phyloP scores from a whole-genome alignment of 1,139 yeast genomes.

The Candida labiduridarum region DNA sequence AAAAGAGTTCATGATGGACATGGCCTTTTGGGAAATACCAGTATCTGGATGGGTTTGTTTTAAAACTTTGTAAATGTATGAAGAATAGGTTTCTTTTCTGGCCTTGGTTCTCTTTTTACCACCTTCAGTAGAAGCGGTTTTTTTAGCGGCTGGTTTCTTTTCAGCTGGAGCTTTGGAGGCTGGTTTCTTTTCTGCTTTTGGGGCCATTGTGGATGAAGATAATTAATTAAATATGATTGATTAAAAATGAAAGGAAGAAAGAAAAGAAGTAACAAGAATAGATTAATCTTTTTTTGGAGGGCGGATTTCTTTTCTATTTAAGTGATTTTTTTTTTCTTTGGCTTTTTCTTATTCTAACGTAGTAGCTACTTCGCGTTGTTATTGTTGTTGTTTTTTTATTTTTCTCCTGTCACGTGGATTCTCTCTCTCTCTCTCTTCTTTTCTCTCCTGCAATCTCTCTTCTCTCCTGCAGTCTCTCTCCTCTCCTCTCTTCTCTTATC shows the following conservation, averaged over 20 bases:
- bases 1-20: slow-evolving; percentile 98
- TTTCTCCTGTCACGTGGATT: slow-evolving; percentile 5
- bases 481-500: slow-evolving; percentile 4
- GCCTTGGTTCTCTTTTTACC: slow-evolving; percentile 94
- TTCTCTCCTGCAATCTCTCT: slow-evolving; percentile 1
- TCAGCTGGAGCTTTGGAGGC: slow-evolving; percentile 99
- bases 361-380: no score
- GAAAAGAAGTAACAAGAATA: slow-evolving; percentile 7
- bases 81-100: slow-evolving; percentile 98
- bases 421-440: background rate
- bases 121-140: slow-evolving; percentile 79
- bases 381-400: background rate
- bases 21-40: slow-evolving; percentile 99
- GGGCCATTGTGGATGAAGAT: slow-evolving; percentile 66
- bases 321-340: slow-evolving; percentile 4
- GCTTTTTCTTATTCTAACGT: background rate
- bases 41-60: slow-evolving; percentile 99
- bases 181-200: slow-evolving; percentile 97
- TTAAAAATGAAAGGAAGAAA: slow-evolving; percentile 4
- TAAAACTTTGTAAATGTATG: slow-evolving; percentile 97
- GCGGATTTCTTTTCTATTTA: slow-evolving; percentile 10
- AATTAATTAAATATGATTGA: slow-evolving; percentile 12
- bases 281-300: background rate
- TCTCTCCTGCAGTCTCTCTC: background rate
- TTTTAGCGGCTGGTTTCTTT: slow-evolving; percentile 95